phyloP scores from a whole-genome alignment of 2,329 filamentous ascomycete genomes.

The Ophiostoma himal-ulmi region DNA sequence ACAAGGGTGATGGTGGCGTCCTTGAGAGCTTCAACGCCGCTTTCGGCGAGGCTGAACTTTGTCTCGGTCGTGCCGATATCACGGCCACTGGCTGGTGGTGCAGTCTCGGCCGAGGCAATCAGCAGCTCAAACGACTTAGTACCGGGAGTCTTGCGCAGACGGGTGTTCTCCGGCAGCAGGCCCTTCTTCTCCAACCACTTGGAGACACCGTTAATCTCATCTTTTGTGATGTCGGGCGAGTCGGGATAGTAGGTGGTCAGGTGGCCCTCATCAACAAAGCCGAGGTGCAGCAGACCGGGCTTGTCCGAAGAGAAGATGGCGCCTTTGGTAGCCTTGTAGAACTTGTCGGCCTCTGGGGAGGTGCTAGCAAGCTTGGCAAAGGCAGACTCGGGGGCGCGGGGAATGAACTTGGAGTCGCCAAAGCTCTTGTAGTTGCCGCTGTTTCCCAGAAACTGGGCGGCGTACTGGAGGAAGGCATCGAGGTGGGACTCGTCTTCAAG shows the following conservation, averaged over 20 bases:
- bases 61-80: conserved; percentile 60
- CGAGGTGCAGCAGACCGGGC: conserved; percentile 64
- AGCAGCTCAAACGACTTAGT: conserved; percentile 58
- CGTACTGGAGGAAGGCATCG: conserved; percentile 67
- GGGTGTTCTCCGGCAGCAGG: conserved; percentile 69
- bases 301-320: conserved; percentile 65
- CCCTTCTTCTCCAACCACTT: conserved; percentile 63
- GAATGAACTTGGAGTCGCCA: conserved; percentile 78
- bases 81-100: conserved; percentile 55
- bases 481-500: conserved; percentile 59
- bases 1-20: conserved; percentile 65
- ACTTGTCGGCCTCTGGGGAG: conserved; percentile 54
- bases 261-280: conserved; percentile 68
- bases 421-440: conserved; percentile 83
- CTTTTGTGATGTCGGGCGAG: conserved; percentile 65
- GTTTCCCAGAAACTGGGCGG: conserved; percentile 73
- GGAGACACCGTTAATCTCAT: conserved; percentile 67
- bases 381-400: conserved; percentile 58
- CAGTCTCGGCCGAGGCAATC: conserved; percentile 62
- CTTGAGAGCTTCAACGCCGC: conserved; percentile 52
- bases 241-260: conserved; percentile 79
- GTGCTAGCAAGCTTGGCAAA: conserved; percentile 60
- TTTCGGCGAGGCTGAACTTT: conserved; percentile 54
- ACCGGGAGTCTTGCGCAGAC: conserved; percentile 60
- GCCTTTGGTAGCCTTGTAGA: conserved; percentile 63